A percentile compares a stretch with the other conserved stretches of the same genome.
phyloP scores from a whole-genome alignment of 768 basidiomycete genomes.

The Royoungia palumana region DNA sequence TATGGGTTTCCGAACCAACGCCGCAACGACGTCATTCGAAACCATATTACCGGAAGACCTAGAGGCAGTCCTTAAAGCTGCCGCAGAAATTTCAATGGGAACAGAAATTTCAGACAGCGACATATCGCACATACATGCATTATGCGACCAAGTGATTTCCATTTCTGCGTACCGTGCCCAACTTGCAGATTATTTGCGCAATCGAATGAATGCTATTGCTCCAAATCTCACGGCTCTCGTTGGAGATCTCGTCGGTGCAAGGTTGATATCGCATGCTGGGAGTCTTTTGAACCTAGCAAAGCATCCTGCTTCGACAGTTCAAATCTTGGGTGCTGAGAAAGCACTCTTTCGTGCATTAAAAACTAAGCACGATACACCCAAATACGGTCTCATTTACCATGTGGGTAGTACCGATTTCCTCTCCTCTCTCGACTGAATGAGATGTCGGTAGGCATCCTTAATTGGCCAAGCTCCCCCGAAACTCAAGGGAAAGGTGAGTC shows the following conservation, averaged over 20 bases:
- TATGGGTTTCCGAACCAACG: conserved; percentile 98
- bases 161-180: conserved; percentile 94
- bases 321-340: conserved; percentile 76
- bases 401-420: conserved; percentile 40
- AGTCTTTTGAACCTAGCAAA: conserved; percentile 68
- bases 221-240: conserved; percentile 90
- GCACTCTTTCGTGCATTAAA: conserved; percentile 74
- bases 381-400: conserved; percentile 99
- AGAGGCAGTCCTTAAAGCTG: conserved; percentile 90
- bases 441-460: conserved; percentile 68
- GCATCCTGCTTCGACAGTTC: conserved; percentile 75
- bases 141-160: conserved; percentile 97
- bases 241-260: conserved; percentile 73
- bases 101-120: conserved; percentile 98
- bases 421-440: conserved; percentile 1
- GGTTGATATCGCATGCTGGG: conserved; percentile 73
- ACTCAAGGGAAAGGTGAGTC: conserved; percentile 87
- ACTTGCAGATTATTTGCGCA: conserved; percentile 93
- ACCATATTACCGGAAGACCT: conserved; percentile 95
- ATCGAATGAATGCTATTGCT: conserved; percentile 97
- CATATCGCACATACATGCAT: conserved; percentile 92
- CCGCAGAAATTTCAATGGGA: conserved; percentile 98
- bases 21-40: conserved; percentile 79
- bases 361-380: conserved; percentile 93
- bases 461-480: conserved; percentile 97